Evolutionary conservation across 495 filamentous ascomycete species (phyloP).

Genomic region (Hyaloscypha variabilis): DNA sequence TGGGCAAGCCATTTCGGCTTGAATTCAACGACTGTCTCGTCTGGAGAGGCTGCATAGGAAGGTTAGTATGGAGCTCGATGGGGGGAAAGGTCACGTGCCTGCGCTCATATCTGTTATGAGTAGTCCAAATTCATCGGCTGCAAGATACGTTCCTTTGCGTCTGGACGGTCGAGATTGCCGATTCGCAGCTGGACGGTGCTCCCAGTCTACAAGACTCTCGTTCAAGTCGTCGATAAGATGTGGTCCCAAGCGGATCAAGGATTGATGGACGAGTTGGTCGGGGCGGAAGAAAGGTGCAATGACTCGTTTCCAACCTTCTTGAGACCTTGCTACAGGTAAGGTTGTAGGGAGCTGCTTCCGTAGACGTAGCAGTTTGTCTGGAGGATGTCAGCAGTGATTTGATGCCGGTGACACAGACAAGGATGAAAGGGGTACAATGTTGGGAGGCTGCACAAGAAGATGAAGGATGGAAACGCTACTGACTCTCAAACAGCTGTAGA

Average conservation of each 20-base stretch:
- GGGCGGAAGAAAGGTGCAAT: constrained; percentile 24
- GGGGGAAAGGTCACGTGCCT: constrained; percentile 7
- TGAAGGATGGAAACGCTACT: not conserved
- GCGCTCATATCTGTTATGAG: constrained; percentile 82
- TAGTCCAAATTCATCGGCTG: constrained; percentile 63
- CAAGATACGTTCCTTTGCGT: constrained; percentile 62
- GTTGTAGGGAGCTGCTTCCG: constrained; percentile 32
- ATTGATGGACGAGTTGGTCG: constrained; percentile 29
- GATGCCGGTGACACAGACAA: not conserved
- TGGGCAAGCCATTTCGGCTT: constrained; percentile 96
- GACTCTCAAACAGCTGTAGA: constrained; percentile 22
- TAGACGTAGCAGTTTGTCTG: constrained; percentile 32
- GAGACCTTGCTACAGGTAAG: constrained; percentile 15
- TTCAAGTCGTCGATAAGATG: constrained; percentile 45
- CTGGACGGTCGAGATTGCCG: constrained; percentile 38
- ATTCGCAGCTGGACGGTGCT: constrained; percentile 36
- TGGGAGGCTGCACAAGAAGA: not conserved
- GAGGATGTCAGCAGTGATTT: constrained; percentile 9
- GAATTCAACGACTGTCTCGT: constrained; percentile 59
- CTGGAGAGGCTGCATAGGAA: constrained; percentile 11
- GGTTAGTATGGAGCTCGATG: not conserved
- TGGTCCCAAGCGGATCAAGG: constrained; percentile 28
- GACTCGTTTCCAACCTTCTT: constrained; percentile 17
- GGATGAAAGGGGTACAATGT: not conserved
- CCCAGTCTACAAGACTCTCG: constrained; percentile 40